Percentiles rank a stretch among this genome's conserved stretches.
These are phyloP conservation scores for Cnidoscolus chayamansa DNA, from an alignment of 441 rosid species.

Conservation along the genomic window DNA sequence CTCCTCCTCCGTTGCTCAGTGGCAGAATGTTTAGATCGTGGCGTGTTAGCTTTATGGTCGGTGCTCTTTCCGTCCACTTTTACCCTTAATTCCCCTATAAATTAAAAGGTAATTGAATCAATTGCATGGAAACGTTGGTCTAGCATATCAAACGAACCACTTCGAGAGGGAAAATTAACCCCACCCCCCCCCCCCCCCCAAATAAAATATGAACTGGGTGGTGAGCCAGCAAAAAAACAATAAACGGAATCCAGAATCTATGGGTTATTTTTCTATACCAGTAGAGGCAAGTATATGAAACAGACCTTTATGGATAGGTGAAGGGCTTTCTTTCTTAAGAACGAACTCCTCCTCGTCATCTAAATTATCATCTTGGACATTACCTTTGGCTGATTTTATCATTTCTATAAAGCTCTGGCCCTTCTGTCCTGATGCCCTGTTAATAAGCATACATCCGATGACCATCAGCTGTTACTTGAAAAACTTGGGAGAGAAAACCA, in stretches of 20 bases:
- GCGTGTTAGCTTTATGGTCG: slow-evolving; percentile 76
- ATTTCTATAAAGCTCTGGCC: slow-evolving; percentile 84
- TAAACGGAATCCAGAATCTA: background rate
- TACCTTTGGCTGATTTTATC: slow-evolving; percentile 77
- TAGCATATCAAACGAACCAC: background rate
- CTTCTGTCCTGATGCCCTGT: slow-evolving; percentile 60
- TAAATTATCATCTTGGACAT: slow-evolving; percentile 58
- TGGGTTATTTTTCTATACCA: background rate
- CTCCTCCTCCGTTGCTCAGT: slow-evolving; percentile 96
- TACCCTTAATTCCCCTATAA: slow-evolving; percentile 55
- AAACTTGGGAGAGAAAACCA: background rate
- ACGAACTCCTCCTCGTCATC: slow-evolving; percentile 56
- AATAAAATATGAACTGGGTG: no score
- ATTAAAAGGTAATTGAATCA: background rate
- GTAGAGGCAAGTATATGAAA: background rate
- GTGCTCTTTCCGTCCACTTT: slow-evolving; percentile 59
- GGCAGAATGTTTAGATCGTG: slow-evolving; percentile 94
- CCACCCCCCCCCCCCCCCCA: no score
- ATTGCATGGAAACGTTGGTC: background rate
- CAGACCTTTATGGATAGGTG: slow-evolving; percentile 54
- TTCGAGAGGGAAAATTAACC: no score
- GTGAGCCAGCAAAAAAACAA: no score
- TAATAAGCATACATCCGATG: slow-evolving; percentile 4
- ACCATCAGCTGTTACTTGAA: slow-evolving; percentile 11
- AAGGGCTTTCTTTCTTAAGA: slow-evolving; percentile 63